Evolutionary conservation across 1,284 basidiomycete genomes (phyloP).

Genomic region (Pascua sp.): DNA sequence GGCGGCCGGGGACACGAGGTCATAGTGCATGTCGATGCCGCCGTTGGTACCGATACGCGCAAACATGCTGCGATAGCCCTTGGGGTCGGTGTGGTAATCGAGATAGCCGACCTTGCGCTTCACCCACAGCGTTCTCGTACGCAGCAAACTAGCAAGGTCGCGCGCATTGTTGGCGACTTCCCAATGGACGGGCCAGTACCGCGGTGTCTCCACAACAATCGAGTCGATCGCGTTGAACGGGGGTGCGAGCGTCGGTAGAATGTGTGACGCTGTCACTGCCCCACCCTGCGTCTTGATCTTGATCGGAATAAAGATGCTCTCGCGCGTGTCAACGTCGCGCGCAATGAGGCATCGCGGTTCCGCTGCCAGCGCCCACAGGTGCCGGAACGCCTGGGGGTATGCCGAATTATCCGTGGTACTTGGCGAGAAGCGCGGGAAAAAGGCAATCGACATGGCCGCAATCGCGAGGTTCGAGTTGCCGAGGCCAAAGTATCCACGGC

Average conservation of each 20-base stretch:
- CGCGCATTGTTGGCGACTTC: constrained; percentile 62
- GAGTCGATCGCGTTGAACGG: constrained; percentile 73
- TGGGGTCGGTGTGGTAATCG: constrained; percentile 87
- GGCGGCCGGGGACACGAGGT: constrained; percentile 66
- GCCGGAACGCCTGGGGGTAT: constrained; percentile 87
- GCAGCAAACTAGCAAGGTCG: constrained; percentile 67
- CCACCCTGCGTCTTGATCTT: constrained; percentile 62
- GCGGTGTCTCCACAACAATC: constrained; percentile 80
- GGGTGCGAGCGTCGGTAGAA: constrained; percentile 87
- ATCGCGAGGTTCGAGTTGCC: constrained; percentile 88
- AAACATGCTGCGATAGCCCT: constrained; percentile 83
- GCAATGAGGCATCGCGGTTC: constrained; percentile 90
- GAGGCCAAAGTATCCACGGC: constrained; percentile 86
- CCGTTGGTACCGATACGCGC: constrained; percentile 72
- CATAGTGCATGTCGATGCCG: constrained; percentile 68
- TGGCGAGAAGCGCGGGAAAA: constrained; percentile 83
- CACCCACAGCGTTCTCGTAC: constrained; percentile 78
- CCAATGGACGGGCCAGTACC: constrained; percentile 89
- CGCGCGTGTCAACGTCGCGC: constrained; percentile 81
- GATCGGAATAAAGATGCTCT: constrained; percentile 85
- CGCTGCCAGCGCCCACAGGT: constrained; percentile 91
- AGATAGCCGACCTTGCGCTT: constrained; percentile 89
- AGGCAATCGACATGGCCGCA: constrained; percentile 81
- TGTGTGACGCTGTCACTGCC: constrained; percentile 55
- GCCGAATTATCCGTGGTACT: constrained; percentile 80